Evolutionary conservation across 148 eudicot species (phyloP), one percentile per base, ranked within the genome.

Genomic region (Rhododendron ferrugineum): DNA sequence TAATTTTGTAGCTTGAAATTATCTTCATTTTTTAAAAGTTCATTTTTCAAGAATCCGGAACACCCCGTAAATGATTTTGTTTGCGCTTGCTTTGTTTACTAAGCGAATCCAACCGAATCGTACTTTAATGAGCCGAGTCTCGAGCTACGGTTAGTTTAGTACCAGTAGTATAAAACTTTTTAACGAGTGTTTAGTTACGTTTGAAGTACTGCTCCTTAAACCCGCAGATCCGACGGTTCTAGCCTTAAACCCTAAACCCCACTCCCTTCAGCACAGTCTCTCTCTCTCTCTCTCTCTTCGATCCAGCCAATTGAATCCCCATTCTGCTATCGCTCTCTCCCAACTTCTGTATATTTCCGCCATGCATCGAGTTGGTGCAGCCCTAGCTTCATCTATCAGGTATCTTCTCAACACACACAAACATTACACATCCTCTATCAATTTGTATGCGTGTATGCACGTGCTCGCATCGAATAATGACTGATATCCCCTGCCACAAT

Each of bases 311-410:
- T 22, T 60, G 28, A 60, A 60, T n/a, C 4, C 36, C 74, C 74
- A 68, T 28, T 28, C 18, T 68, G 14, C 36, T 28, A 3, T 66
- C 73, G 3, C 72, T 58, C 74, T 81, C 72, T 10, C 30, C 44
- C 34, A 16, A 34, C 66, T 58, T 56, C 40, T 22, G 9, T 47
- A 15, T 36, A 20, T 49, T 15, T 18, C 82, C 44, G 80, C 85
- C 78, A 94, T 96, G 98, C 91, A 91, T 88, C 94, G 98, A 32
- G 66, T 90, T 18, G 89, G 91, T 20, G 87, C 98, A n/a, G 83
- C 90, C 78, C 66, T 91, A 14, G 84, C 90, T 83, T 94, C 96
- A 77, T 91, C 96, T 6, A 79, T 92, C 89, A 96, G 98, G 98
- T 94, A 66, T 44, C n/a, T 68, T 0, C n/a, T 78, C 28, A 22